These are phyloP conservation scores for Podospora anserina DNA, from an alignment of 495 filamentous ascomycete genomes.

Conservation along the genomic window DNA sequence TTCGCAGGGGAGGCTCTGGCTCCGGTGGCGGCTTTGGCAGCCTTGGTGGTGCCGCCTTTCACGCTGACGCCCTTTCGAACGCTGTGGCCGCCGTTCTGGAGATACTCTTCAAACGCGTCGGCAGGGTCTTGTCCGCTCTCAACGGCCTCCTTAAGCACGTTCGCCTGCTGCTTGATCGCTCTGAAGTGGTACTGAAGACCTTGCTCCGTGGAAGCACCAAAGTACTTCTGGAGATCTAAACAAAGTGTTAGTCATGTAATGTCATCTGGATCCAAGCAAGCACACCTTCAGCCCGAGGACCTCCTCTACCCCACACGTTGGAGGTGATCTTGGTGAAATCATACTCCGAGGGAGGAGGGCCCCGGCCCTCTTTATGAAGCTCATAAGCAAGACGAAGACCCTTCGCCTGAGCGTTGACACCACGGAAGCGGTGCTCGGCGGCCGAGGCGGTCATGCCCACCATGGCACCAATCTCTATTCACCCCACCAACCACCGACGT, in stretches of 20 bases:
- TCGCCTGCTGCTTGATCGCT: conserved; percentile 40
- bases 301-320: neutral
- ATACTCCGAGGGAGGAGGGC: neutral
- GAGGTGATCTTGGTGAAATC: neutral
- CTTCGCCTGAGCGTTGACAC: conserved; percentile 36
- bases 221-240: conserved; percentile 44
- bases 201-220: conserved; percentile 40
- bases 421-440: conserved; percentile 47
- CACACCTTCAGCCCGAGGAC: neutral
- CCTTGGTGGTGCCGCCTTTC: conserved; percentile 8
- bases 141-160: conserved; percentile 36
- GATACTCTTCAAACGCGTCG: conserved; percentile 12
- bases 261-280: neutral
- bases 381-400: conserved; percentile 50
- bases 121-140: conserved; percentile 30
- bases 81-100: conserved; percentile 6
- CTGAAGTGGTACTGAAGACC: conserved; percentile 51
- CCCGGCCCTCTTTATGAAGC: conserved; percentile 30
- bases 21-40: conserved; percentile 16
- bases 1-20: conserved; percentile 12
- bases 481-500: conserved; percentile 13
- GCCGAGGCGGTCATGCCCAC: conserved; percentile 33
- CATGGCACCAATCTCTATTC: conserved; percentile 32
- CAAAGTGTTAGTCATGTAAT: neutral
- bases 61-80: neutral